These are phyloP conservation scores for Fusarium robinianum DNA, from an alignment of 2,329 filamentous ascomycete species.

Conservation along the genomic window DNA sequence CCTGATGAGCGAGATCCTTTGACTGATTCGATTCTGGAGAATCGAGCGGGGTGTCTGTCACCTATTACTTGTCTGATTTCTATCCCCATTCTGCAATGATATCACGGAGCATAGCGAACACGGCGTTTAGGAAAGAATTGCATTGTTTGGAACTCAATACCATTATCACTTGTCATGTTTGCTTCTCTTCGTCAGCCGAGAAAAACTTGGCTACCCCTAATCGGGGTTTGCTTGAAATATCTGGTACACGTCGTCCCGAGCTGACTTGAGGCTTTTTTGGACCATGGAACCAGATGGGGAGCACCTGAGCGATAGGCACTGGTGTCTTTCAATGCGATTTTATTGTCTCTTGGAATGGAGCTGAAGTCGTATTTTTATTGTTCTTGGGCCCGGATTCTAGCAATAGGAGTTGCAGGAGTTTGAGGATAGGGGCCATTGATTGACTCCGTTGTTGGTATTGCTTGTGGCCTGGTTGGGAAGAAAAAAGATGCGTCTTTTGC, in stretches of 20 bases:
- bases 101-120: conserved; percentile 48
- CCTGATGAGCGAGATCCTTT: conserved; percentile 31
- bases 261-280: conserved; percentile 21
- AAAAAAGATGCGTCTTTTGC: conserved; percentile 28
- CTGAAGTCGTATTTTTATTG: conserved; percentile 6
- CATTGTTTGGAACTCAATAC: conserved; percentile 31
- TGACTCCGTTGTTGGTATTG: conserved; percentile 21
- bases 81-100: conserved; percentile 31
- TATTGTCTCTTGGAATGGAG: conserved; percentile 9
- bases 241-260: too few species aligned
- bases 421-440: conserved; percentile 7
- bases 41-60: conserved; percentile 6
- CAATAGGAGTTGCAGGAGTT: conserved; percentile 25
- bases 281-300: conserved; percentile 13
- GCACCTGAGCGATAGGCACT: conserved; percentile 16
- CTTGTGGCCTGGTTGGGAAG: conserved; percentile 29
- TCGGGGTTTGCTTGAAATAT: conserved; percentile 4
- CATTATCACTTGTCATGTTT: conserved; percentile 20
- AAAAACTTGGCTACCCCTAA: conserved; percentile 7
- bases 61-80: conserved; percentile 29
- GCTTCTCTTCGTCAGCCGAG: conserved; percentile 21
- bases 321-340: conserved; percentile 7
- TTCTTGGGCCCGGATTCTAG: conserved; percentile 18
- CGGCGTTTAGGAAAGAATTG: conserved; percentile 42
- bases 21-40: conserved; percentile 24